Conservation (phyloP, 164 flowering plant genomes). For the Echeveria elegans region DNA sequence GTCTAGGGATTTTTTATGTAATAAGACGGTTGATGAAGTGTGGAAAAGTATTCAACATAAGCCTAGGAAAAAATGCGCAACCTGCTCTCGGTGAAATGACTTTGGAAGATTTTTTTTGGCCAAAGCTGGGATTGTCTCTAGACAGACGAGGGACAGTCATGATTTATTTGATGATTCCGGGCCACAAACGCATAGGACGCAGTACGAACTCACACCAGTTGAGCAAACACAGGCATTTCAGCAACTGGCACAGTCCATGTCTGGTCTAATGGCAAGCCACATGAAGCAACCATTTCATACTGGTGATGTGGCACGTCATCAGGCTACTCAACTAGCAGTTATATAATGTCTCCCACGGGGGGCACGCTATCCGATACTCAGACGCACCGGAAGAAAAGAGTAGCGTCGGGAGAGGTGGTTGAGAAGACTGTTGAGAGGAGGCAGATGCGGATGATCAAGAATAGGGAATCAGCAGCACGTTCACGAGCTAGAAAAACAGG, state of each 20-base stretch:
- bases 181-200: constrained; percentile 42
- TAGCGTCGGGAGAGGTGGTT: constrained; percentile 35
- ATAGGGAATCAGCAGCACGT: constrained; percentile 91
- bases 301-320: constrained; percentile 30
- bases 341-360: constrained; percentile 50
- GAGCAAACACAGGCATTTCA: constrained; percentile 19
- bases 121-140: constrained; percentile 67
- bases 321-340: constrained; percentile 38
- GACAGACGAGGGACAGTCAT: constrained; percentile 23
- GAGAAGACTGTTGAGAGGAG: constrained; percentile 83
- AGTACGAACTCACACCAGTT: constrained; percentile 29
- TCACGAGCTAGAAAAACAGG: constrained; percentile 97
- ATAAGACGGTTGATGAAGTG: constrained; percentile 81
- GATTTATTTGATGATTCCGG: constrained; percentile 25
- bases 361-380: constrained; percentile 63
- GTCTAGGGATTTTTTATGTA: constrained; percentile 38
- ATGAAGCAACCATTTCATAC: constrained; percentile 26
- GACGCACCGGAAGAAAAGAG: constrained; percentile 50
- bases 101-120: constrained; percentile 87
- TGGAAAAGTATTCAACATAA: constrained; percentile 72
- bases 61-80: constrained; percentile 31
- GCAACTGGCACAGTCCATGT: neutral
- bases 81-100: constrained; percentile 81
- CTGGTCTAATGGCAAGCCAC: neutral
- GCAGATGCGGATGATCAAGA: constrained; percentile 90